Conservation (phyloP, 495 filamentous ascomycete genomes). For the Lasiosphaeria miniovina region DNA sequence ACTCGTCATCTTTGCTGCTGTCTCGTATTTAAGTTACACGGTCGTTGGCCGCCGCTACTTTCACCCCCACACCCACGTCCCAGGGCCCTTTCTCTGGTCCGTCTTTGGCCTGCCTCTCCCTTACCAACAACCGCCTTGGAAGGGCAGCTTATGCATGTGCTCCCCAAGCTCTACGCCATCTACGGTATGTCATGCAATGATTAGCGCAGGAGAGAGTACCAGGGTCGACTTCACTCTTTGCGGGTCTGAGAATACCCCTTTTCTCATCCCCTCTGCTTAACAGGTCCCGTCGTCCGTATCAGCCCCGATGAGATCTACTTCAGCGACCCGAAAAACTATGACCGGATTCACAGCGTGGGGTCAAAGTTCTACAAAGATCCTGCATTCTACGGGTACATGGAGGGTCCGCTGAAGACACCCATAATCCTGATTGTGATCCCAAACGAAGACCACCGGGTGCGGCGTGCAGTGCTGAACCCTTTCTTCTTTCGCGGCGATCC, state of each 20-base stretch:
- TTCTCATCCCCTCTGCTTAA: neutral
- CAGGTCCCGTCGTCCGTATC: slow-evolving; percentile 37
- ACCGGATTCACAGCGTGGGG: slow-evolving; percentile 35
- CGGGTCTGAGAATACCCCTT: too few species aligned
- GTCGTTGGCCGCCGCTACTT: slow-evolving; percentile 30
- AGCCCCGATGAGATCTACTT: slow-evolving; percentile 40
- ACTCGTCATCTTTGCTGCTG: neutral
- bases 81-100: slow-evolving; percentile 22
- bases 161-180: slow-evolving; percentile 11
- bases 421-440: slow-evolving; percentile 24
- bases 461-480: slow-evolving; percentile 34
- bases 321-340: slow-evolving; percentile 36
- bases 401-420: slow-evolving; percentile 6
- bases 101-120: slow-evolving; percentile 11
- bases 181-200: slow-evolving; percentile 9
- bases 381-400: slow-evolving; percentile 18
- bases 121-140: slow-evolving; percentile 19
- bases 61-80: slow-evolving; percentile 26
- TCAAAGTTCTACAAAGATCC: slow-evolving; percentile 31
- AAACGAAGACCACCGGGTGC: slow-evolving; percentile 32
- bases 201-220: neutral
- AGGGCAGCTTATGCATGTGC: slow-evolving; percentile 16
- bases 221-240: neutral
- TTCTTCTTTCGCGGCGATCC: slow-evolving; percentile 43
- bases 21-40: neutral